These are phyloP conservation scores for Mallotus nudiflorus DNA, from an alignment of 345 rosid species.

Conservation along the genomic window DNA sequence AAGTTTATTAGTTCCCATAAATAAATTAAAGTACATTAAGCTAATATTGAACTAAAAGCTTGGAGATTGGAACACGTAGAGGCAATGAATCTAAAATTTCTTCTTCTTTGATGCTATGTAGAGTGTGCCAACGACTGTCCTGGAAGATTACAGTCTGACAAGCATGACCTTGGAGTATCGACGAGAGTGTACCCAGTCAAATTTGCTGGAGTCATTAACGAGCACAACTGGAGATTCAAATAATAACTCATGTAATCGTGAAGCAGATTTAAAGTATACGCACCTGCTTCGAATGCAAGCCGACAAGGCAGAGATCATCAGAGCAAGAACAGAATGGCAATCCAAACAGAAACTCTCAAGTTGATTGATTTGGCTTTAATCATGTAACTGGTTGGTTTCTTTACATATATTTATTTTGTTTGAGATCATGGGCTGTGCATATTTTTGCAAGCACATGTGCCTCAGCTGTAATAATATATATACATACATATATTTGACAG, in stretches of 20 bases:
- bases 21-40: no score
- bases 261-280: constrained; percentile 44
- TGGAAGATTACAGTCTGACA: constrained; percentile 22
- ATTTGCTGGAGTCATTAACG: constrained; percentile 21
- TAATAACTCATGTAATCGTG: constrained; percentile 15
- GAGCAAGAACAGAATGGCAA: constrained; percentile 59
- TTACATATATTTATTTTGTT: no score
- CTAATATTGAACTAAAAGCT: no score
- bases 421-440: no score
- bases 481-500: no score
- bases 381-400: no score
- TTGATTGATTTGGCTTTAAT: background rate
- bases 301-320: constrained; percentile 51
- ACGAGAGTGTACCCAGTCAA: constrained; percentile 26
- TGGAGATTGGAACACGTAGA: no score
- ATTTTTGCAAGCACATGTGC: no score
- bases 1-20: background rate
- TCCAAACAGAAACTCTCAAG: constrained; percentile 24
- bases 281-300: constrained; percentile 55
- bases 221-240: constrained; percentile 22
- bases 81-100: no score
- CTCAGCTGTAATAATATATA: no score
- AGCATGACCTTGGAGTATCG: constrained; percentile 30
- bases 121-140: constrained; percentile 28
- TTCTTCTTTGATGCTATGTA: background rate